phyloP scores from a whole-genome alignment of 2,329 filamentous ascomycete genomes.

The Dothistroma pini region DNA sequence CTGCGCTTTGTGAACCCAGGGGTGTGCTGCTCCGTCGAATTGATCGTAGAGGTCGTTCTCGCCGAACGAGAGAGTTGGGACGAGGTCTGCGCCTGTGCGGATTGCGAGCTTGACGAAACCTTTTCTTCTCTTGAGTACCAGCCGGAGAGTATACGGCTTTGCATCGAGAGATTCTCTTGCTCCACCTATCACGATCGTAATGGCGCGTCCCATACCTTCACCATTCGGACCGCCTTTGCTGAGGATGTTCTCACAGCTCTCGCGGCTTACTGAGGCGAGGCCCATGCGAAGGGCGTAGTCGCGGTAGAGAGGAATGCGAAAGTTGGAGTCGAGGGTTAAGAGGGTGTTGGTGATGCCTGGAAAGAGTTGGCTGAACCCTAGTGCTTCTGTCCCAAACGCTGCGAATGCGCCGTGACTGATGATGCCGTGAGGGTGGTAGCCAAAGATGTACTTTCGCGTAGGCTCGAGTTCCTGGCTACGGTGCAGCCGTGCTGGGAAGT shows the following conservation, averaged over 20 bases:
- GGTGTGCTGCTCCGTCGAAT: slow-evolving; percentile 70
- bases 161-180: slow-evolving; percentile 90
- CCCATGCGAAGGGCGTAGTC: slow-evolving; percentile 92
- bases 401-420: slow-evolving; percentile 95
- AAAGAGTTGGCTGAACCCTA: slow-evolving; percentile 83
- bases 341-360: slow-evolving; percentile 93
- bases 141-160: slow-evolving; percentile 68
- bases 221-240: slow-evolving; percentile 71
- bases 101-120: slow-evolving; percentile 94
- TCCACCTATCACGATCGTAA: slow-evolving; percentile 92
- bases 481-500: slow-evolving; percentile 86
- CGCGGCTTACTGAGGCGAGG: slow-evolving; percentile 80
- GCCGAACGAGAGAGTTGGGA: slow-evolving; percentile 87
- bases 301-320: slow-evolving; percentile 86
- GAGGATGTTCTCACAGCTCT: slow-evolving; percentile 85
- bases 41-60: slow-evolving; percentile 97
- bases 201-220: slow-evolving; percentile 88
- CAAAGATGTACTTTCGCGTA: slow-evolving; percentile 90
- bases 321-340: slow-evolving; percentile 92
- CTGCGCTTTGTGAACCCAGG: slow-evolving; percentile 74
- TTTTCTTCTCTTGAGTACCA: slow-evolving; percentile 79
- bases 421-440: slow-evolving; percentile 96
- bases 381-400: slow-evolving; percentile 83
- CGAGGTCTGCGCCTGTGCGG: slow-evolving; percentile 85
- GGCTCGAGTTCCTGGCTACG: slow-evolving; percentile 75